A percentile compares a stretch with the other conserved stretches of the same genome.
Evolutionary conservation across 2,329 filamentous ascomycete species (phyloP).

Genomic region (Sclerotinia sclerotiorum): DNA sequence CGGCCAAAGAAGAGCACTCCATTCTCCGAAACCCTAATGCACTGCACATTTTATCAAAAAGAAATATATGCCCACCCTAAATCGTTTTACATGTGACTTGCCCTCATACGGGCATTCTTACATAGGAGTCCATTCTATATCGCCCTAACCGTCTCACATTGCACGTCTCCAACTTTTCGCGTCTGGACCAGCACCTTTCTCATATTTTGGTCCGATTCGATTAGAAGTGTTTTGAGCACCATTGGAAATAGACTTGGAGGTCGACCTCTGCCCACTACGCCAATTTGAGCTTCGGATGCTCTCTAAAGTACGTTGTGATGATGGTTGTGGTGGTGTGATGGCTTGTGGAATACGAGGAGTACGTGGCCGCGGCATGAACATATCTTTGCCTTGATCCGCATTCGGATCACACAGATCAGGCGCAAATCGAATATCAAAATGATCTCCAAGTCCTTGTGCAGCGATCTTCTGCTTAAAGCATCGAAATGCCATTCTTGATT

Average conservation of each 20-base stretch:
- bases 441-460: background rate
- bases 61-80: too few species aligned
- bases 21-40: too few species aligned
- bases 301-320: background rate
- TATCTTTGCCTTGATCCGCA: background rate
- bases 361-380: conserved; percentile 9
- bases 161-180: conserved; percentile 1
- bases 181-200: background rate
- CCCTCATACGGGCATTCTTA: background rate
- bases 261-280: background rate
- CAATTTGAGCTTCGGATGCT: background rate
- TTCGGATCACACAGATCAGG: conserved; percentile 25
- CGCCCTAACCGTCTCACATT: background rate
- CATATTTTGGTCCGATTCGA: background rate
- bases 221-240: background rate
- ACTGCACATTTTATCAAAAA: too few species aligned
- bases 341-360: background rate
- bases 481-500: conserved; percentile 22
- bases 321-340: background rate
- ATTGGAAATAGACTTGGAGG: too few species aligned
- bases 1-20: background rate
- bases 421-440: conserved; percentile 21
- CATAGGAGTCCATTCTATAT: background rate
- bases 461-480: conserved; percentile 18
- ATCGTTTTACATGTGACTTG: background rate